phyloP scores from a whole-genome alignment of 768 basidiomycete species.

The Podaxis sp. region DNA sequence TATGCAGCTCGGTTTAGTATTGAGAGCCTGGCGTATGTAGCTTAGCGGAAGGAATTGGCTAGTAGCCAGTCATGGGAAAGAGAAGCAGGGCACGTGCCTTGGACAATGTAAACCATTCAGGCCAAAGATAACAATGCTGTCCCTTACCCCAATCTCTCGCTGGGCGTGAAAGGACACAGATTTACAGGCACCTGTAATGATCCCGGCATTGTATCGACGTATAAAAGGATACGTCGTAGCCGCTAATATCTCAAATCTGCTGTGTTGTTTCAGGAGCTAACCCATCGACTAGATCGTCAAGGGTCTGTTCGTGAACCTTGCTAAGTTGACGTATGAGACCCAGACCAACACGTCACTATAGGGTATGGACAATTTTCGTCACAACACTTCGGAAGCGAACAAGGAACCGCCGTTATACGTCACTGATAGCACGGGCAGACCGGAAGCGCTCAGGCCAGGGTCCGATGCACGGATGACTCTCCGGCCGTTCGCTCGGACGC shows the following conservation, averaged over 20 bases:
- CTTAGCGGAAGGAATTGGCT: no score
- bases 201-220: background rate
- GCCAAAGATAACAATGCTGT: background rate
- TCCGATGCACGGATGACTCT: no score
- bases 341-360: background rate
- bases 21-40: background rate
- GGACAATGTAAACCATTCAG: background rate
- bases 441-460: no score
- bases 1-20: background rate
- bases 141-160: background rate
- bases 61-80: background rate
- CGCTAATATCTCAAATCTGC: no score
- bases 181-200: background rate
- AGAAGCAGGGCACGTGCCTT: background rate
- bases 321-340: slow-evolving; percentile 12
- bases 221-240: background rate
- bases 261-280: background rate
- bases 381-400: no score
- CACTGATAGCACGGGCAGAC: no score
- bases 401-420: no score
- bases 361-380: no score
- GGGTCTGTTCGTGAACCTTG: slow-evolving; percentile 12
- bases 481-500: no score
- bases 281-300: background rate
- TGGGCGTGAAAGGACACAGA: no score